phyloP scores from a whole-genome alignment of 306 rosid genomes.

The Prunus dulcis region DNA sequence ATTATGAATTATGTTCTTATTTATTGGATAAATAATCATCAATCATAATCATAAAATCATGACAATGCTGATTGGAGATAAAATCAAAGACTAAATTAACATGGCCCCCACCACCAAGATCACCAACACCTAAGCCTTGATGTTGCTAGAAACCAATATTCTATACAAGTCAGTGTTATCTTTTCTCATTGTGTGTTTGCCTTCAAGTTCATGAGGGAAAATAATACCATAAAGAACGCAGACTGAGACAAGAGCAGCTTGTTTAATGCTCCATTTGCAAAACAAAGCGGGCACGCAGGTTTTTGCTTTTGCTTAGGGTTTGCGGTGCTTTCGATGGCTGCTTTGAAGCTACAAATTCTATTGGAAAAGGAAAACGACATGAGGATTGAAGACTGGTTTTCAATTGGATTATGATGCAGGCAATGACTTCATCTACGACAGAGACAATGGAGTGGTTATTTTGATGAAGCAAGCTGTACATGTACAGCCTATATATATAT shows the following conservation, averaged over 20 bases:
- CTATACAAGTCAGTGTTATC: conserved; percentile 14
- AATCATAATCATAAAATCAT: neutral
- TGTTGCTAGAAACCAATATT: conserved; percentile 3
- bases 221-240: conserved; percentile 9
- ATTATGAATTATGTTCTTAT: neutral
- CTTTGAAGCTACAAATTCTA: conserved; percentile 29
- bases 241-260: conserved; percentile 3
- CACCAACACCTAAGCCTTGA: neutral
- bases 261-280: conserved; percentile 12
- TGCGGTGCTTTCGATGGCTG: conserved; percentile 23
- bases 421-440: conserved; percentile 50
- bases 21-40: neutral
- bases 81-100: neutral
- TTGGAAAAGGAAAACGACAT: conserved; percentile 30
- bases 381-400: conserved; percentile 11
- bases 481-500: neutral
- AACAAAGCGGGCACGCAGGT: conserved; percentile 23
- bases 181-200: conserved; percentile 13
- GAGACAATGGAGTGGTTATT: conserved; percentile 41
- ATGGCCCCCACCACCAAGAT: neutral
- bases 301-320: conserved; percentile 33
- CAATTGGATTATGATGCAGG: conserved; percentile 30
- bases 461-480: neutral
- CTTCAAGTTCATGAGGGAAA: conserved; percentile 14
- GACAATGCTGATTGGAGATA: neutral